phyloP scores from a whole-genome alignment of 345 rosid species.

The Atalantia buxifolia region DNA sequence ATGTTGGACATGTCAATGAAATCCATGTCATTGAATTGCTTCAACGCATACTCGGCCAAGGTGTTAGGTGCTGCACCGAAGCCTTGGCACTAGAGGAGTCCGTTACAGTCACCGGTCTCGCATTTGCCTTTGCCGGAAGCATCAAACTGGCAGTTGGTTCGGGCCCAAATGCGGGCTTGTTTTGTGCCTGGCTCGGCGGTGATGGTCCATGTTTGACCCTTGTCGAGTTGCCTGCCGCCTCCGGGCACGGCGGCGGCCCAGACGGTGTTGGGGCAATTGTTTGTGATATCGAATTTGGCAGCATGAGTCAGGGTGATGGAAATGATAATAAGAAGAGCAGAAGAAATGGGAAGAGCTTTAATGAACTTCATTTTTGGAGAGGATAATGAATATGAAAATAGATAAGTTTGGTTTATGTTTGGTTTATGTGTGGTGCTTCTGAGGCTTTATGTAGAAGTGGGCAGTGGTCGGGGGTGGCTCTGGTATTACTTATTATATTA shows the following conservation, averaged over 20 bases:
- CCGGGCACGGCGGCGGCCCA: slow-evolving; percentile 56
- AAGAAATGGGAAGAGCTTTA: background rate
- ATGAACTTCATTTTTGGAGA: background rate
- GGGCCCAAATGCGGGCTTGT: slow-evolving; percentile 28
- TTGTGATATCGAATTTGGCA: slow-evolving; percentile 36
- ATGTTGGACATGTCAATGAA: slow-evolving; percentile 35
- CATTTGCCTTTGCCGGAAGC: slow-evolving; percentile 14
- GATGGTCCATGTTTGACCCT: slow-evolving; percentile 29
- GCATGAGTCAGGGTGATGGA: slow-evolving; percentile 18
- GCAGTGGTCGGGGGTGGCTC: background rate
- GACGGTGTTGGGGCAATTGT: slow-evolving; percentile 37
- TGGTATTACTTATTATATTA: background rate
- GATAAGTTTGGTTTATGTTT: no score
- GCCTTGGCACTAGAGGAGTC: slow-evolving; percentile 26
- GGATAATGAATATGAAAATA: no score
- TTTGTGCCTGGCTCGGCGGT: slow-evolving; percentile 15
- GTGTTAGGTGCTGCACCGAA: slow-evolving; percentile 32
- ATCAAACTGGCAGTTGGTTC: slow-evolving; percentile 19
- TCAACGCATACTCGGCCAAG: slow-evolving; percentile 23
- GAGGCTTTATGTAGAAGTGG: background rate
- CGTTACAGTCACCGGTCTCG: slow-evolving; percentile 23
- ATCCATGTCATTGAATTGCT: slow-evolving; percentile 18
- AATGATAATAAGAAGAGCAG: slow-evolving; percentile 10
- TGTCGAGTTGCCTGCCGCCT: slow-evolving; percentile 29
- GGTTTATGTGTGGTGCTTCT: background rate